Conservation (phyloP, 768 basidiomycete species). For the Hydnum rufescens region DNA sequence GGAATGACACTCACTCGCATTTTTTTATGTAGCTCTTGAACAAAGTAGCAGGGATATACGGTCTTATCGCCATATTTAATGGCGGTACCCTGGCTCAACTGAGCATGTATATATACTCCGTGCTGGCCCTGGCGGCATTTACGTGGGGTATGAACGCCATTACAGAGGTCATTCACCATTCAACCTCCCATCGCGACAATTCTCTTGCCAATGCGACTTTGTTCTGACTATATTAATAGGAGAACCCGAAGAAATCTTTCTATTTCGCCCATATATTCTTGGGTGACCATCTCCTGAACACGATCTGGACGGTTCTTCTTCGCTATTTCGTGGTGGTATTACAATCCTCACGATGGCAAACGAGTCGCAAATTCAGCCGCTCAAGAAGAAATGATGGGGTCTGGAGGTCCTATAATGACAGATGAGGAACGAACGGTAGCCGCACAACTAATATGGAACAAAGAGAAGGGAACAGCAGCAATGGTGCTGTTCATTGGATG, state of each 20-base stretch:
- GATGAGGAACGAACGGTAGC: slow-evolving; percentile 46
- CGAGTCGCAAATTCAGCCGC: slow-evolving; percentile 67
- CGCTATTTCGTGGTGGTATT: slow-evolving; percentile 74
- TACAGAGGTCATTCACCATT: slow-evolving; percentile 46
- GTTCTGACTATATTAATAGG: slow-evolving; percentile 29
- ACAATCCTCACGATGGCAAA: slow-evolving; percentile 79
- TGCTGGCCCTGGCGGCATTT: slow-evolving; percentile 55
- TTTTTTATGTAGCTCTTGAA: slow-evolving; percentile 46
- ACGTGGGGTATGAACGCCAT: slow-evolving; percentile 80
- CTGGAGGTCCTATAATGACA: slow-evolving; percentile 29
- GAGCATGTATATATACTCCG: slow-evolving; percentile 85
- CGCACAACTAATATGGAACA: slow-evolving; percentile 70
- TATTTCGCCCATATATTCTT: slow-evolving; percentile 86
- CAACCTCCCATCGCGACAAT: neutral
- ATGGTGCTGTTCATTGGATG: slow-evolving; percentile 65
- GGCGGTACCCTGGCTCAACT: slow-evolving; percentile 76
- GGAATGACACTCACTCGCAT: slow-evolving; percentile 10
- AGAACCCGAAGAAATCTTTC: slow-evolving; percentile 65
- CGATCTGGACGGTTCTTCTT: slow-evolving; percentile 88
- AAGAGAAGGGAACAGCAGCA: slow-evolving; percentile 69
- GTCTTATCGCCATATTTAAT: slow-evolving; percentile 74
- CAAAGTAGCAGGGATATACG: slow-evolving; percentile 96
- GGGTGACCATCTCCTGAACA: slow-evolving; percentile 77
- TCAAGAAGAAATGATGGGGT: slow-evolving; percentile 61
- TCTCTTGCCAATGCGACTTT: slow-evolving; percentile 3